Conservation (phyloP, 169 alveolate genomes). For the Plasmodium yoelii region DNA sequence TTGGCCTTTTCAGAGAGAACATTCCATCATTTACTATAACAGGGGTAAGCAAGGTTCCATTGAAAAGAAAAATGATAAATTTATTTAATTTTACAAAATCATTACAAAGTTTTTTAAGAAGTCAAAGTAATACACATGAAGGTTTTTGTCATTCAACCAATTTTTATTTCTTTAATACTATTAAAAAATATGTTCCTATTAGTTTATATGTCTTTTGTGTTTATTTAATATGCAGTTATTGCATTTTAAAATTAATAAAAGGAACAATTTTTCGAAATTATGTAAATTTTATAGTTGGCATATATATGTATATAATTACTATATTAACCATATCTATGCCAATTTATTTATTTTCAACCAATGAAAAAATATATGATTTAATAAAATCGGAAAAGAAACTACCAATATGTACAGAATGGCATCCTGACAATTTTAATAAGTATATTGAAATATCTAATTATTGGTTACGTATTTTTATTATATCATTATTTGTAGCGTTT, state of each 20-base stretch:
- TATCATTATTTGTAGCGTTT: constrained; percentile 38
- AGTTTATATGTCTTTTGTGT: constrained; percentile 61
- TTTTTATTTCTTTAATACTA: constrained; percentile 71
- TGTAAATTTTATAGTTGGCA: constrained; percentile 45
- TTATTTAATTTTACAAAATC: constrained; percentile 53
- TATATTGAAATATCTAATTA: constrained; percentile 37
- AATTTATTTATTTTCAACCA: constrained; percentile 66
- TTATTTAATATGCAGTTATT: constrained; percentile 60
- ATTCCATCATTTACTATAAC: constrained; percentile 58
- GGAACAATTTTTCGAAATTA: constrained; percentile 31
- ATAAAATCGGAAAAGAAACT: constrained; percentile 20
- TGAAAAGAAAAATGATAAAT: constrained; percentile 42
- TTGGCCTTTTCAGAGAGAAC: constrained; percentile 39
- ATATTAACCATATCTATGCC: constrained; percentile 58
- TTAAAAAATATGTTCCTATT: constrained; percentile 45
- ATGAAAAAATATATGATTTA: constrained; percentile 47
- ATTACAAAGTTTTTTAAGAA: constrained; percentile 59
- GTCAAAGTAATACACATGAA: constrained; percentile 74
- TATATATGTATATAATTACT: constrained; percentile 38
- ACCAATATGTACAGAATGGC: constrained; percentile 69
- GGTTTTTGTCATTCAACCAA: constrained; percentile 63
- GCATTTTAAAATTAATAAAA: constrained; percentile 60
- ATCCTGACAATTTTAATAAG: constrained; percentile 42
- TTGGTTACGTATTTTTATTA: constrained; percentile 43
- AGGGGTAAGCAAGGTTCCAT: constrained; percentile 49